Percentiles rank a stretch among this genome's conserved stretches.
phyloP scores from a whole-genome alignment of 2,329 filamentous ascomycete genomes.

The Aspergillus amoenus region DNA sequence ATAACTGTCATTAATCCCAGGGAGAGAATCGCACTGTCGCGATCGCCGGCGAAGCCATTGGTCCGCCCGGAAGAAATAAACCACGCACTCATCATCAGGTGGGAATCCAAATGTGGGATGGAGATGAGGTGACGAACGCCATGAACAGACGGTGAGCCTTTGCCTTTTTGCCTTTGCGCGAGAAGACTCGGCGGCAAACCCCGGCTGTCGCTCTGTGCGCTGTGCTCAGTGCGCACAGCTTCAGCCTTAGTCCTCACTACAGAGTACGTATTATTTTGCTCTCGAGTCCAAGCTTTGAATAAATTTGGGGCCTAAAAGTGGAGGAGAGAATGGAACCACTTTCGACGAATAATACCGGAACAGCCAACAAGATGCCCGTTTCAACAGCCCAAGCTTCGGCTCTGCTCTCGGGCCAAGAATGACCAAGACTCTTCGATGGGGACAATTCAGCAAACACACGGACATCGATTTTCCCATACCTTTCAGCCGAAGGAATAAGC shows the following conservation, averaged over 20 bases:
- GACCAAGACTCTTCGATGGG: neutral
- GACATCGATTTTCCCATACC: neutral
- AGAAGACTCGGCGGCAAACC: no score
- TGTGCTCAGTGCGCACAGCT: neutral
- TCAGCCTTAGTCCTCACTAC: neutral
- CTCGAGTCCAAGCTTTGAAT: neutral
- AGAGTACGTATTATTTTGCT: neutral
- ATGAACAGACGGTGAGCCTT: constrained; percentile 4
- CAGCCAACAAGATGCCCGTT: constrained; percentile 1
- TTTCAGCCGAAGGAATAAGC: neutral
- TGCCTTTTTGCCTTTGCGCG: neutral
- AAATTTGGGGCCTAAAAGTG: constrained; percentile 3
- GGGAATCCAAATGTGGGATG: neutral
- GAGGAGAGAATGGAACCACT: neutral
- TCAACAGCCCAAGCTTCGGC: constrained; percentile 7
- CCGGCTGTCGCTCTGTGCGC: neutral
- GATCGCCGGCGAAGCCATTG: neutral
- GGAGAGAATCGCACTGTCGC: neutral
- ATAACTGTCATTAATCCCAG: neutral
- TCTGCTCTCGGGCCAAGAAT: constrained; percentile 3
- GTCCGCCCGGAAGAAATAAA: neutral
- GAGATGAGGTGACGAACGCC: neutral
- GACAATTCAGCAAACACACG: constrained; percentile 3
- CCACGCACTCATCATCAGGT: neutral
- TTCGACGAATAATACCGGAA: constrained; percentile 1